Conservation (phyloP, 108 stramenopile species). For the Cyclotella cryptica region DNA sequence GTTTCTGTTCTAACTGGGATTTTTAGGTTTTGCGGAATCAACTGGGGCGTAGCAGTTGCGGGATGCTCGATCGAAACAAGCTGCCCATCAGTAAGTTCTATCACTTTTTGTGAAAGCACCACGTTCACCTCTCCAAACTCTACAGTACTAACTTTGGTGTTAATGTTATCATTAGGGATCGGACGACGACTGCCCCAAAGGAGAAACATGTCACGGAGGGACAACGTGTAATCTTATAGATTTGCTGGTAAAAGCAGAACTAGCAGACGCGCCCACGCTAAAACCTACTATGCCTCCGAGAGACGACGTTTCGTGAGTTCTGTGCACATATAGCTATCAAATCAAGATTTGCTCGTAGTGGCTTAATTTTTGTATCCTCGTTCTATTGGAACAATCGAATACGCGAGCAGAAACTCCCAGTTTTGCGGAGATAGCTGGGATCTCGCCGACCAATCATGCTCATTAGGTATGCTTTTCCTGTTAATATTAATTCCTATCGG, state of each 20-base stretch:
- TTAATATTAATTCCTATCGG: neutral
- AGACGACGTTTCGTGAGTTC: conserved; percentile 12
- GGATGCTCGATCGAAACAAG: conserved; percentile 37
- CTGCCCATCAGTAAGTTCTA: conserved; percentile 24
- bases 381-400: neutral
- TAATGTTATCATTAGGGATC: neutral
- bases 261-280: conserved; percentile 16
- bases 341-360: neutral
- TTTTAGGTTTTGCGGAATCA: conserved; percentile 15
- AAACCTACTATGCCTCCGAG: conserved; percentile 26
- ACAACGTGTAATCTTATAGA: conserved; percentile 29
- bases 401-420: conserved; percentile 9
- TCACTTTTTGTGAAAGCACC: neutral
- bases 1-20: too few relatives aligned
- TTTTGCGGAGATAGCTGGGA: conserved; percentile 44
- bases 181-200: conserved; percentile 42
- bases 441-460: conserved; percentile 23
- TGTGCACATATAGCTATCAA: neutral
- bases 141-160: neutral
- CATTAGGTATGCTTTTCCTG: conserved; percentile 13
- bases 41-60: conserved; percentile 12
- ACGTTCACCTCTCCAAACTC: neutral
- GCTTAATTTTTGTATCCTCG: neutral
- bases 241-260: conserved; percentile 9
- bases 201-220: conserved; percentile 44